phyloP scores from a whole-genome alignment of 768 basidiomycete species.

The Kondoa subrosea region DNA sequence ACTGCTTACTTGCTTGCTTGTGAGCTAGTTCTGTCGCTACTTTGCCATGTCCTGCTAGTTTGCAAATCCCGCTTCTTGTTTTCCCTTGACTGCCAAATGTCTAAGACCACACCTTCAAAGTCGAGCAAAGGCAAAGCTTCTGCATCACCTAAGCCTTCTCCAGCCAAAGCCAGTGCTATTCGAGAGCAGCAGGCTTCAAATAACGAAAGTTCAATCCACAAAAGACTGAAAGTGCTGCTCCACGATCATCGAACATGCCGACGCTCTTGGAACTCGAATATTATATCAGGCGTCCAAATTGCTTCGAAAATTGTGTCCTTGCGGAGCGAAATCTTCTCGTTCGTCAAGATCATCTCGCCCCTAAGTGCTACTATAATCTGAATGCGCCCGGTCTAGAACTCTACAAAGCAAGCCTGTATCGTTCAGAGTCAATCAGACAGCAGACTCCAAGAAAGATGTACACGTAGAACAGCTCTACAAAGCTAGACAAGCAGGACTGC shows the following conservation, averaged over 20 bases:
- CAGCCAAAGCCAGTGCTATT: background rate
- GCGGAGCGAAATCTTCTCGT: background rate
- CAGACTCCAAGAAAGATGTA: background rate
- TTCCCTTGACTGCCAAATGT: too few species aligned
- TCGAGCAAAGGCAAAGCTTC: background rate
- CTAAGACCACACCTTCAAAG: background rate
- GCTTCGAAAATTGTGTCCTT: background rate
- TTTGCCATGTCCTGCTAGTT: too few species aligned
- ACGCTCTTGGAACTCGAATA: slow-evolving; percentile 4
- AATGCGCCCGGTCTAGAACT: background rate
- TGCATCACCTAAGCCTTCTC: background rate
- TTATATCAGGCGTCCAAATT: background rate
- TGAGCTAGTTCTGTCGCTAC: too few species aligned
- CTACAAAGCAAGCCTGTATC: background rate
- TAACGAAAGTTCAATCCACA: background rate
- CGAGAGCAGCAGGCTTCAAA: background rate
- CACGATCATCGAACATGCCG: background rate
- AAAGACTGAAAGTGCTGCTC: background rate
- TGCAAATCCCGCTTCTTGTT: too few species aligned
- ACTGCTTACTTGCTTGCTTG: too few species aligned
- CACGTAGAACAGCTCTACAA: background rate
- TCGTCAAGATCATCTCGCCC: background rate
- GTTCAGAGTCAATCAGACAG: background rate
- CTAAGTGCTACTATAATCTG: background rate
- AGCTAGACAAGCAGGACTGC: background rate